Evolutionary conservation across 2,329 filamentous ascomycete species (phyloP).

Genomic region (Xylariaceae sp.): DNA sequence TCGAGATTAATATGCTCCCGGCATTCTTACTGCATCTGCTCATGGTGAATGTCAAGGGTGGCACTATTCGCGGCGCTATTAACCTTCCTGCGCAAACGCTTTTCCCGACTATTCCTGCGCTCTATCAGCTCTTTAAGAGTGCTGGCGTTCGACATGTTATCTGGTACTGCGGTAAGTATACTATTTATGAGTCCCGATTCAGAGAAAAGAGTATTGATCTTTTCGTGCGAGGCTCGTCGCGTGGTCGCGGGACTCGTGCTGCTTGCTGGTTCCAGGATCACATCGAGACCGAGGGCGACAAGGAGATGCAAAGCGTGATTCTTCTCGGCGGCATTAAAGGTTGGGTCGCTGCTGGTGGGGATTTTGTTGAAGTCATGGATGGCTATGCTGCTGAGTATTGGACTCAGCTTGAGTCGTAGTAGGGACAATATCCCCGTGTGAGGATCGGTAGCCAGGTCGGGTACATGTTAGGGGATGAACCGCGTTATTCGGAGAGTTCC

Average conservation of each 20-base stretch:
- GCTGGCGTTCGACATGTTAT: conserved; percentile 41
- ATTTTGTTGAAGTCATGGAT: conserved; percentile 47
- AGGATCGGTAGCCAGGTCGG: no score
- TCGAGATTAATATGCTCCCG: background rate
- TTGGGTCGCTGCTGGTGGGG: conserved; percentile 46
- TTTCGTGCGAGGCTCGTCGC: conserved; percentile 45
- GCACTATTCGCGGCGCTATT: conserved; percentile 51
- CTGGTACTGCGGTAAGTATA: conserved; percentile 44
- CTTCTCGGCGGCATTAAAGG: conserved; percentile 51
- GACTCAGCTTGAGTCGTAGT: conserved; percentile 18
- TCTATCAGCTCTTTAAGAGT: conserved; percentile 42
- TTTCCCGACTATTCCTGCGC: conserved; percentile 39
- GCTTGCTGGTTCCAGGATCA: conserved; percentile 55
- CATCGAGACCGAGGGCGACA: conserved; percentile 39
- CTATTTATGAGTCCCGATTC: background rate
- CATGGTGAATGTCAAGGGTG: conserved; percentile 40
- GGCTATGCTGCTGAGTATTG: conserved; percentile 41
- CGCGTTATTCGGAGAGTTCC: background rate
- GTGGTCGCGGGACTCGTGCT: conserved; percentile 50
- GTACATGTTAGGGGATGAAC: background rate
- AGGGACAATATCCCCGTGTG: no score
- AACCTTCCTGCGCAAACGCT: conserved; percentile 49
- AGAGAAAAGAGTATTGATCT: background rate
- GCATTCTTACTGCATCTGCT: background rate
- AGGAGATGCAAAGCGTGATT: conserved; percentile 44